Conservation (phyloP, 441 rosid species). For the Eutrema salsugineum region DNA sequence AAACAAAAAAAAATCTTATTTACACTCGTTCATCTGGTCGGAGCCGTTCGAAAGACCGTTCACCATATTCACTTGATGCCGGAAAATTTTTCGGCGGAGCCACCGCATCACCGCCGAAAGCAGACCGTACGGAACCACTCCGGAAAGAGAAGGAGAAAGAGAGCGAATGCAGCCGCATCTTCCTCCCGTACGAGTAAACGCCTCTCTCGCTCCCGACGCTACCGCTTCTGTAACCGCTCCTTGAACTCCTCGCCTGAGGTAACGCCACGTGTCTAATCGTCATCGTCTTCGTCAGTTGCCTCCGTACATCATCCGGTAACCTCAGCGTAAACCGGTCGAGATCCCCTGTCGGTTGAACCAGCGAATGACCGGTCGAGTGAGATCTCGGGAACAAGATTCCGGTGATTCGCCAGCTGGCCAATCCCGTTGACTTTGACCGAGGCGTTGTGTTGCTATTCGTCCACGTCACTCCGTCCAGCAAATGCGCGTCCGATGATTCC, state of each 20-base stretch:
- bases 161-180: conserved; percentile 36
- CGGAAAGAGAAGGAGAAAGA: conserved; percentile 39
- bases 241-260: conserved; percentile 50
- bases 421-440: conserved; percentile 59
- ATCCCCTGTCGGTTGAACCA: conserved; percentile 44
- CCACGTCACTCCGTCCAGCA: conserved; percentile 26
- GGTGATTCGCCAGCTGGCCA: conserved; percentile 37
- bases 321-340: conserved; percentile 55
- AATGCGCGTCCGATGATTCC: conserved; percentile 29
- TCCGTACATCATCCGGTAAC: conserved; percentile 53
- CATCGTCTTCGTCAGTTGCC: conserved; percentile 32
- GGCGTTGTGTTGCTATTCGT: conserved; percentile 36
- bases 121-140: conserved; percentile 32
- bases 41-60: conserved; percentile 45
- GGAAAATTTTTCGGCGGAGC: conserved; percentile 28
- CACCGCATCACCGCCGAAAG: conserved; percentile 32
- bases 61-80: conserved; percentile 37
- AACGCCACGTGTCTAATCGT: conserved; percentile 37
- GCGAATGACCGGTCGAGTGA: conserved; percentile 61
- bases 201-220: conserved; percentile 37
- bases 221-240: conserved; percentile 44
- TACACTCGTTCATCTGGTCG: conserved; percentile 40
- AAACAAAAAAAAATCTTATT: not conserved
- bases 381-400: conserved; percentile 46
- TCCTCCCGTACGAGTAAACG: conserved; percentile 28